Evolutionary conservation across 257 asterid species (phyloP).

Genomic region (Ehretia macrophylla): DNA sequence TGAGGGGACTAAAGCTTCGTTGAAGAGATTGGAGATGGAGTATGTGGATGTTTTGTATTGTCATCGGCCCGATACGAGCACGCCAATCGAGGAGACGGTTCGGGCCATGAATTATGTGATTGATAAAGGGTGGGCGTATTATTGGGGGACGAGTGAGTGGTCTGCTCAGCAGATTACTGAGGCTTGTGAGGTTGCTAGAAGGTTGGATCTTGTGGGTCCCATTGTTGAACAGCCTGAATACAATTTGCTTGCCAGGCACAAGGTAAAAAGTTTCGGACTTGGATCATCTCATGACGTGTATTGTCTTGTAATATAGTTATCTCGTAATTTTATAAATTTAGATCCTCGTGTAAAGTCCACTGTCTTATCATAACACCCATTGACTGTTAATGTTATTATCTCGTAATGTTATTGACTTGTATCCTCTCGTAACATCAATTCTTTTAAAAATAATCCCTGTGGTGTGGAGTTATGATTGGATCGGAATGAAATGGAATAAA

Average conservation of each 20-base stretch:
- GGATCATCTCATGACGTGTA: too few species aligned
- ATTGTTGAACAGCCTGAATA: slow-evolving; percentile 97
- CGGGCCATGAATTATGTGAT: slow-evolving; percentile 95
- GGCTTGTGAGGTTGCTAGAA: slow-evolving; percentile 87
- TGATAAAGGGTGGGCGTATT: slow-evolving; percentile 96
- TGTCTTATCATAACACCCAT: too few species aligned
- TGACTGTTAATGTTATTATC: too few species aligned
- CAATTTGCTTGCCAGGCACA: slow-evolving; percentile 76
- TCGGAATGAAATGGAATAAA: too few species aligned
- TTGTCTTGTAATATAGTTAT: too few species aligned
- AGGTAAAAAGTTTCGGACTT: slow-evolving; percentile 33
- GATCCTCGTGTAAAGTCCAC: too few species aligned
- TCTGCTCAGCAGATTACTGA: slow-evolving; percentile 97
- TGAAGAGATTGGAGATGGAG: slow-evolving; percentile 88
- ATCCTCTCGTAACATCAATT: too few species aligned
- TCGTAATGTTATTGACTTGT: too few species aligned
- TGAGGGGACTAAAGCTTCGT: slow-evolving; percentile 73
- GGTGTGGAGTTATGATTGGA: too few species aligned
- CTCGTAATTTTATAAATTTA: too few species aligned
- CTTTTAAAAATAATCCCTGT: too few species aligned
- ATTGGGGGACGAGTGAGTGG: slow-evolving; percentile 99
- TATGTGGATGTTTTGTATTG: slow-evolving; percentile 80
- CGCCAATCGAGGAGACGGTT: slow-evolving; percentile 95
- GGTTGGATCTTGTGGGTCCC: slow-evolving; percentile 91
- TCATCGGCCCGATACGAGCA: slow-evolving; percentile 73